These are phyloP conservation scores for Kuraishia piskuri DNA, from an alignment of 805 yeast genomes.

Conservation along the genomic window DNA sequence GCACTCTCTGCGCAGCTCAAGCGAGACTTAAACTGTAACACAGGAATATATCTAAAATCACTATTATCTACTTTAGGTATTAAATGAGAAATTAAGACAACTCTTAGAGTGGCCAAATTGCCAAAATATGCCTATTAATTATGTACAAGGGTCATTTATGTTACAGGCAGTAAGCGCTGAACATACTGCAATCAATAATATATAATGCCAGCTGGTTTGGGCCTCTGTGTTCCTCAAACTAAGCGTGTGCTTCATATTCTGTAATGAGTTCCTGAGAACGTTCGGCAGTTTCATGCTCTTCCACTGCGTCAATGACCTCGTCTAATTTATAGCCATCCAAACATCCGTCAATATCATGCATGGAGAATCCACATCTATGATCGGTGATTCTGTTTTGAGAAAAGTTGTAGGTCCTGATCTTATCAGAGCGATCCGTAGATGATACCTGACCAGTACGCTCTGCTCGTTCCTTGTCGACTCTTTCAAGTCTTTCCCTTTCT, in stretches of 20 bases:
- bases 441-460: slow-evolving; percentile 78
- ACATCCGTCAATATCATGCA: slow-evolving; percentile 67
- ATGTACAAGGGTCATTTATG: no score
- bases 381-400: slow-evolving; percentile 92
- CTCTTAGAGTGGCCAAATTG: no score
- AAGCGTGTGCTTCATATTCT: slow-evolving; percentile 8
- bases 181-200: no score
- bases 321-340: slow-evolving; percentile 54
- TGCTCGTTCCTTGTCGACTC: slow-evolving; percentile 53
- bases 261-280: slow-evolving; percentile 30
- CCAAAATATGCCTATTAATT: no score
- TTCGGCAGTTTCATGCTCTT: slow-evolving; percentile 33
- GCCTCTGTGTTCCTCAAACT: not conserved
- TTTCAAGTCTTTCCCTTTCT: slow-evolving; percentile 61
- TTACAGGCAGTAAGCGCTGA: no score
- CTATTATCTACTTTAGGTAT: no score
- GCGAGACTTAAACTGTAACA: no score
- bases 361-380: slow-evolving; percentile 76
- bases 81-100: no score
- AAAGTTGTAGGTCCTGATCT: slow-evolving; percentile 86
- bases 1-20: no score
- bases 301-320: slow-evolving; percentile 45
- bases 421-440: slow-evolving; percentile 85
- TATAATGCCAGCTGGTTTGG: not conserved
- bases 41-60: no score